Evolutionary conservation across 192 early-diverging fungal species (phyloP), one percentile per base, ranked within the genome.

Genomic region (Umbelopsis isabellina): DNA sequence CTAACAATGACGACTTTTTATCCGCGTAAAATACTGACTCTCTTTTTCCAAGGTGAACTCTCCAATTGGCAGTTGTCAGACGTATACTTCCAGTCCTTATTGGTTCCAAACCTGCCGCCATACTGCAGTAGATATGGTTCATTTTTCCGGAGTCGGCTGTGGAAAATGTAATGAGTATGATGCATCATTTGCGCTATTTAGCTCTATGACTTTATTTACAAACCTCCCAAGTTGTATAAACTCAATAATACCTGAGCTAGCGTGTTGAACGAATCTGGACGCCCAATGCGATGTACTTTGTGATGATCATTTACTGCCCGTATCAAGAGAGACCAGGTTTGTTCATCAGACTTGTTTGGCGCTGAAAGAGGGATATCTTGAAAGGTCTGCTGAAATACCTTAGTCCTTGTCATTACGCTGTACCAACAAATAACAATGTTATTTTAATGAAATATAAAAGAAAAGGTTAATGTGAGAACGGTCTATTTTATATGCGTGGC

Each of bases 181-280:
- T 61, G 15, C 5, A 12, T 3, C 12, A 16, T 30, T 18, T 4
- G 30, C 16, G 15, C 5, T 49, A 6, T 16, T 13, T 16, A 0
- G 0, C 20, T 35, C 13, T 15, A 35, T 0, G 10, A 41, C 5
- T 41, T 41, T 41, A 37, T 18, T 61, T 12, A 1, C 55, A 37
- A 37, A 61, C 55, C 55, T 61, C 55, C 55, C 55, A 61, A 15
- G 12, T 61, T 30, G 27, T 61, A 61, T 35, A 61, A 61, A 61
- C 55, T 61, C 55, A 61, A 15, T 30, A 61, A 35, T 27, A 25
- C 55, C 11, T 61, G 55, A 15, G 55, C 55, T 12, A 61, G 33
- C 33, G 55, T 61, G 33, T 35, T 35, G 16, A 13, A 12, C 16
- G 27, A 33, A 5, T 61, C 55, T 35, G 27, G 55, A 13, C 55